Evolutionary conservation across 495 filamentous ascomycete species (phyloP), one percentile per base, ranked within the genome.

Genomic region (Parmelia sp.): DNA sequence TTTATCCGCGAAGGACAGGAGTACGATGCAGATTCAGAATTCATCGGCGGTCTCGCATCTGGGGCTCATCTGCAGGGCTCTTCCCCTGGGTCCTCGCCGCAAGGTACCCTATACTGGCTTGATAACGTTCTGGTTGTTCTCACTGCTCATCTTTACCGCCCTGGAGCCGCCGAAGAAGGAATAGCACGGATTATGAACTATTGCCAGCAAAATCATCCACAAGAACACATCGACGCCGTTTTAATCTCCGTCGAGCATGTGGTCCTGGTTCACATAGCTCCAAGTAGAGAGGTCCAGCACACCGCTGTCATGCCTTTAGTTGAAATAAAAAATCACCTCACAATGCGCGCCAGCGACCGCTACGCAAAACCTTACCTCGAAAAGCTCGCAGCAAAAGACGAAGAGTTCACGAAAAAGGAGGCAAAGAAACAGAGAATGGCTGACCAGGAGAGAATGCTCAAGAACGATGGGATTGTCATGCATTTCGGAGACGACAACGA

Each of bases 81-180:
- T 27, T 10, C 35, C 21, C 62, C 65, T 19, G 65, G 65, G 11
- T 51, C 35, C 17, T 56, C 66, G 29, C 66, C 66, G 7, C 23
- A 39, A 2, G 47, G 29, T 39, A 45, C 42, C 11, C 40, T 60
- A n/a, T 68, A 68, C 39, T 68, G 66, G 66, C 42, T 68, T 17
- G 33, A 58, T 14, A 63, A 33, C n/a, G 62, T 68, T 9, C 31
- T 68, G 29, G 31, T 68, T 33, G 12, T 40, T 25, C 66, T 68
- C 33, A 45, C 37, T 39, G 29, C 58, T 23, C 59, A 58, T 3
- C 25, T 66, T n/a, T 56, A 62, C 39, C 64, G 27, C 21, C 35
- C 58, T 25, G 31, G 39, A 2, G 59, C 39, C 14, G 39, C 62
- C 12, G 25, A 66, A 2, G 47, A 62, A 57, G 37, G 29, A 3